Conservation (phyloP, 352 stramenopile species). For the Globisporangium emineosum region DNA sequence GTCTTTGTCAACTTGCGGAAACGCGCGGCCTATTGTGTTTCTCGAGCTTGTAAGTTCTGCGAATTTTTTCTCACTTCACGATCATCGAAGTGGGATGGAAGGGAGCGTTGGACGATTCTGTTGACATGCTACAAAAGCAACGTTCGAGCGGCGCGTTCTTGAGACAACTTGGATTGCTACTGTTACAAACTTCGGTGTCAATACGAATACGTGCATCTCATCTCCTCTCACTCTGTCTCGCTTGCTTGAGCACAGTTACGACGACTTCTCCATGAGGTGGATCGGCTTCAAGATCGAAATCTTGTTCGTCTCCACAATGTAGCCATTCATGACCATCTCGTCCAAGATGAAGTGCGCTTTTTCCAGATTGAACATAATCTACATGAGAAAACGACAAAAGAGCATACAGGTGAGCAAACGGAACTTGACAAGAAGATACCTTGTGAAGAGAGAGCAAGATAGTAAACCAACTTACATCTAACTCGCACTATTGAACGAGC, state of each 20-base stretch:
- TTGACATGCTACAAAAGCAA: background rate
- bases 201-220: background rate
- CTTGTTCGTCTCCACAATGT: conserved; percentile 99
- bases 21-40: background rate
- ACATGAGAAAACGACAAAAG: conserved; percentile 4
- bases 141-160: background rate
- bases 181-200: conserved; percentile 3
- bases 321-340: conserved; percentile 99
- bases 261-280: conserved; percentile 97
- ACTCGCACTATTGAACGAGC: conserved; percentile 52
- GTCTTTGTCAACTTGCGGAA: background rate
- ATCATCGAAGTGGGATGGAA: background rate
- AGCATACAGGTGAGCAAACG: background rate
- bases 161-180: conserved; percentile 3
- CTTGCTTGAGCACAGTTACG: conserved; percentile 31
- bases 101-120: background rate
- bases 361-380: conserved; percentile 93
- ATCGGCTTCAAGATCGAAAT: conserved; percentile 98
- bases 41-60: background rate
- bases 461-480: conserved; percentile 57
- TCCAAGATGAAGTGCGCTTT: conserved; percentile 91
- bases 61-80: background rate
- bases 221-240: background rate
- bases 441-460: background rate
- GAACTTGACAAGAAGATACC: background rate